Base-by-base conservation (phyloP, 306 rosid genomes). In the Adenanthera pavonina region DNA sequence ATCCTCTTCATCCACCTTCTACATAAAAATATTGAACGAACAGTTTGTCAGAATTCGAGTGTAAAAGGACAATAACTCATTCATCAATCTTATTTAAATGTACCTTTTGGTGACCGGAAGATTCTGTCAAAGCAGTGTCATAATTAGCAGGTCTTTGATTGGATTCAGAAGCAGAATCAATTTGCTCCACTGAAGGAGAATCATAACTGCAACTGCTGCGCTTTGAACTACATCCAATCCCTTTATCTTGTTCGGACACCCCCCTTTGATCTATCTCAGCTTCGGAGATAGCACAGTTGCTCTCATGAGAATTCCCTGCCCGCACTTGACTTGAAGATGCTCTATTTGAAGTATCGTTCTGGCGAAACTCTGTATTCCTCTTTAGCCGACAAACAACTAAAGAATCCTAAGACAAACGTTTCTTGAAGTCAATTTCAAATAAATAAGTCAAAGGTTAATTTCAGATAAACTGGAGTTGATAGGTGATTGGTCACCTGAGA, bases 351-450 rank as follows among this genome's bases (percentile, higher is more conserved):
- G 87, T 19, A 72, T 90, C 92, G 19, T 53, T 88, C 64, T 64
- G 41, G 48, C 84, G 91, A 53, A 95, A 92, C 17, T 91, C 94
- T 6, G 81, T 43, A 85, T 95, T 95, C 89, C 78, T 95, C 78
- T 92, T 88, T 48, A 95, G 95, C 36, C 97, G 99, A 81, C 97
- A 95, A 74, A 95, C 86, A 1, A 95, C 97, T 88, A 91, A 81
- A 43, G 90, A 86, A 87, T 95, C 99, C 99, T 95, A 82, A 66
- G 57, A 80, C 0, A 84, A 1, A 8, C 3, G 38, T 19, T 35
- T 53, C 3, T 10, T 20, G 36, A 59, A 20, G 35, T 59, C 15
- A 30, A 11, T 54, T 8, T 14, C 56, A 15, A 51, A 51, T 14
- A 15, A 51, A 15, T 8, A 14, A 2, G 56, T 51, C 7, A 14